Evolutionary conservation across 2,329 filamentous ascomycete genomes (phyloP).

Genomic region (Colletotrichum sp.): DNA sequence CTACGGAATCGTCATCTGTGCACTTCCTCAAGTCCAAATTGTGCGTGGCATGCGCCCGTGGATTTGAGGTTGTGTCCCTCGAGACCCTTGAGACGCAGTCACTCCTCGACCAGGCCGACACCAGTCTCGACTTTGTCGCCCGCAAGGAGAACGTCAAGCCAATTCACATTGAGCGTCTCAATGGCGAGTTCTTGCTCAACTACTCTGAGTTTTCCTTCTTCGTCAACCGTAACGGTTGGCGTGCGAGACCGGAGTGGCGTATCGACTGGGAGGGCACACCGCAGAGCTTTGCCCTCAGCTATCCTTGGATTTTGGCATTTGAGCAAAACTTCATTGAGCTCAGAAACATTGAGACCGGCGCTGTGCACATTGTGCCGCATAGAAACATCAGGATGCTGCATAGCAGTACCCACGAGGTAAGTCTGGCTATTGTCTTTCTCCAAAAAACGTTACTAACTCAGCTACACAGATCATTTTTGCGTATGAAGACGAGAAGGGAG

Average conservation of each 20-base stretch:
- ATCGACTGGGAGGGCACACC: slow-evolving; percentile 98
- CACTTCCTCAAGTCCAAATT: slow-evolving; percentile 97
- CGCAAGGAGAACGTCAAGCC: slow-evolving; percentile 92
- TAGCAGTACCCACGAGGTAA: slow-evolving; percentile 94
- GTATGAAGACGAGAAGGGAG: slow-evolving; percentile 93
- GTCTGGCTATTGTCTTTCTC: slow-evolving; percentile 28
- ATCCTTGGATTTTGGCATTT: slow-evolving; percentile 96
- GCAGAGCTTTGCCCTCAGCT: slow-evolving; percentile 90
- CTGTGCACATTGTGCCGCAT: slow-evolving; percentile 94
- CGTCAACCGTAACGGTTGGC: slow-evolving; percentile 98
- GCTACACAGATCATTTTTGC: slow-evolving; percentile 87
- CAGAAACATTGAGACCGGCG: slow-evolving; percentile 90
- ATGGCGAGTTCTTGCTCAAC: slow-evolving; percentile 96
- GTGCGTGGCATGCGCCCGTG: slow-evolving; percentile 92
- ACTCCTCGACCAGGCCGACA: slow-evolving; percentile 95
- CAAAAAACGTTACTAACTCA: slow-evolving; percentile 14
- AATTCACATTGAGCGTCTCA: slow-evolving; percentile 96
- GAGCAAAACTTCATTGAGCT: slow-evolving; percentile 98
- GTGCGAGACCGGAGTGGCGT: slow-evolving; percentile 92
- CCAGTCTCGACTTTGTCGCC: slow-evolving; percentile 95
- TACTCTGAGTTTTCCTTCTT: slow-evolving; percentile 99
- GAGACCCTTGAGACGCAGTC: slow-evolving; percentile 99
- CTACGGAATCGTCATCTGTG: slow-evolving; percentile 96
- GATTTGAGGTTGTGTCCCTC: slow-evolving; percentile 95
- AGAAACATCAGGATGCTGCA: slow-evolving; percentile 98